phyloP scores from a whole-genome alignment of 805 yeast genomes.

The Wickerhamomyces chaumierensis region DNA sequence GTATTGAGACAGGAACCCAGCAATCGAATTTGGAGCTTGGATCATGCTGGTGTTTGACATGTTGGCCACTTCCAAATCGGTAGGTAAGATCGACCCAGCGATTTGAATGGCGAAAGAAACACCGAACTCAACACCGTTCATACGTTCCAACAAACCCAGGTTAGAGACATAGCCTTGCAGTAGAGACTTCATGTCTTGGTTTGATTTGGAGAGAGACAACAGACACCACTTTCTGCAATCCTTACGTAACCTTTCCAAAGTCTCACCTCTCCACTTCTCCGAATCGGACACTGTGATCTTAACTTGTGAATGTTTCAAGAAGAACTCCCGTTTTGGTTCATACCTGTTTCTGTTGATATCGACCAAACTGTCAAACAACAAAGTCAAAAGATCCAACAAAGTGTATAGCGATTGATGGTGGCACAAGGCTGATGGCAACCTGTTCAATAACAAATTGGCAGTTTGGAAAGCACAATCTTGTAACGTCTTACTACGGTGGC shows the following conservation, averaged over 20 bases:
- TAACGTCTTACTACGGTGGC: conserved; percentile 64
- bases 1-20: conserved; percentile 68
- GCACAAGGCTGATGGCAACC: conserved; percentile 71
- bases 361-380: conserved; percentile 66
- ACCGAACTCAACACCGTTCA: conserved; percentile 55
- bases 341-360: conserved; percentile 81
- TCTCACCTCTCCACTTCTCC: conserved; percentile 59
- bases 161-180: conserved; percentile 66
- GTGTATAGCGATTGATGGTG: conserved; percentile 64
- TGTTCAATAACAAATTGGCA: conserved; percentile 53
- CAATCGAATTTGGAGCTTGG: conserved; percentile 42
- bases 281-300: conserved; percentile 55
- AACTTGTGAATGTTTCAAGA: conserved; percentile 30
- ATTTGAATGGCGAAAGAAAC: conserved; percentile 83
- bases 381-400: conserved; percentile 66
- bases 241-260: conserved; percentile 47
- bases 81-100: conserved; percentile 64
- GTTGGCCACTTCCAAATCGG: conserved; percentile 53
- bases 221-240: conserved; percentile 61
- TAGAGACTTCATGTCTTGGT: conserved; percentile 67
- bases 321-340: conserved; percentile 68
- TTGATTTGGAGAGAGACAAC: conserved; percentile 42
- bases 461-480: conserved; percentile 75
- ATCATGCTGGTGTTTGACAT: conserved; percentile 26
- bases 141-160: conserved; percentile 21